A percentile compares a stretch with the other conserved stretches of the same genome.
These are phyloP conservation scores for Endothia cerciana DNA, from an alignment of 2,329 filamentous ascomycete genomes.

Conservation along the genomic window DNA sequence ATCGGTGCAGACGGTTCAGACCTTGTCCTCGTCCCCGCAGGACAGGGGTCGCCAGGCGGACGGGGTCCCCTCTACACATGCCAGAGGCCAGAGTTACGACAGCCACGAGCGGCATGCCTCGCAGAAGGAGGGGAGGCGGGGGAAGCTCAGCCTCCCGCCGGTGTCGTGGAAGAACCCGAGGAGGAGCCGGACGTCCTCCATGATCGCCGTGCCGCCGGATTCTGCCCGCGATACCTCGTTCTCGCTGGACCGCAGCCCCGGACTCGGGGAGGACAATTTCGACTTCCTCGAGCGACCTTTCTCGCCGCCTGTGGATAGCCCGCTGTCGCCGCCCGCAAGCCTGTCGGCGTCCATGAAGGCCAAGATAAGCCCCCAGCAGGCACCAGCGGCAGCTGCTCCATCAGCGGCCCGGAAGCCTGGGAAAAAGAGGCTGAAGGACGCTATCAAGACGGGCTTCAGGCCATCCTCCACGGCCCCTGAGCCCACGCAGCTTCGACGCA, in stretches of 20 bases:
- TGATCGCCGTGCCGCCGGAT: slow-evolving; percentile 28
- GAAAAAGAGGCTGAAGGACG: slow-evolving; percentile 28
- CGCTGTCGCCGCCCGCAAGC: slow-evolving; percentile 23
- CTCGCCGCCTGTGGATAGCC: slow-evolving; percentile 23
- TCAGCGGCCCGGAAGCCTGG: slow-evolving; percentile 10
- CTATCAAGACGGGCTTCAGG: slow-evolving; percentile 29
- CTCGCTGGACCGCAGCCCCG: slow-evolving; percentile 5
- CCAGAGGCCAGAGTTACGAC: slow-evolving; percentile 25
- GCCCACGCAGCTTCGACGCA: background rate
- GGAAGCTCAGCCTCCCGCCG: slow-evolving; percentile 21
- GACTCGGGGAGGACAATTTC: slow-evolving; percentile 19
- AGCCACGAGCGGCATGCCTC: slow-evolving; percentile 16
- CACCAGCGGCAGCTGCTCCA: slow-evolving; percentile 16
- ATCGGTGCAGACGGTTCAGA: slow-evolving; percentile 21
- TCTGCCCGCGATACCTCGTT: slow-evolving; percentile 25
- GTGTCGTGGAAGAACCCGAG: slow-evolving; percentile 26
- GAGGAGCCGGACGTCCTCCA: slow-evolving; percentile 21
- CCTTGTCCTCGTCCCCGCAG: slow-evolving; percentile 6
- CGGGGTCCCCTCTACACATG: slow-evolving; percentile 1
- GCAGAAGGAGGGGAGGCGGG: slow-evolving; percentile 21
- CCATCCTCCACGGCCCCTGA: slow-evolving; percentile 12
- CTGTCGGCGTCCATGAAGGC: slow-evolving; percentile 38
- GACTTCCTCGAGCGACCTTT: slow-evolving; percentile 28
- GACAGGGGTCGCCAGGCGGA: slow-evolving; percentile 18
- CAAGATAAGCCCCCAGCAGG: slow-evolving; percentile 33